phyloP scores from a whole-genome alignment of 805 yeast genomes.

The Saturnispora dispora region DNA sequence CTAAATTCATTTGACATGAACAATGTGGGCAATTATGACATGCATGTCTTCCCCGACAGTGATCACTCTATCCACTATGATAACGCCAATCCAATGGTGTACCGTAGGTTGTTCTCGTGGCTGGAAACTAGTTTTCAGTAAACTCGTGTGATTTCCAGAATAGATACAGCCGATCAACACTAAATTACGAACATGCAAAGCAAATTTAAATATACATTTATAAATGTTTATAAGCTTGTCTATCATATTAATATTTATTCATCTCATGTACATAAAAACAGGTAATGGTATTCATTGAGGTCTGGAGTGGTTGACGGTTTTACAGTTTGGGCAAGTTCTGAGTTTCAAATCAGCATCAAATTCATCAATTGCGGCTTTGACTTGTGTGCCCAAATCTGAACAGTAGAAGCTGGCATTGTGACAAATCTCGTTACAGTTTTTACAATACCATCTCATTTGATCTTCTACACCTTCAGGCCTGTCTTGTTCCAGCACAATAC shows the following conservation, averaged over 20 bases:
- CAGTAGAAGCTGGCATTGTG: conserved; percentile 68
- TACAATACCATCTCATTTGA: conserved; percentile 81
- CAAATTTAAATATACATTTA: not conserved
- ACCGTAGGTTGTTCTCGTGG: conserved; percentile 67
- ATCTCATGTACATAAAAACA: not conserved
- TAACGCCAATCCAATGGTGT: conserved; percentile 69
- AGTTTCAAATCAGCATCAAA: conserved; percentile 56
- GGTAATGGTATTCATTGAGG: conserved; percentile 32
- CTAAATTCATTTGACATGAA: conserved; percentile 47
- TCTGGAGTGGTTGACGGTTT: conserved; percentile 59
- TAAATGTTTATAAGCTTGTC: not conserved
- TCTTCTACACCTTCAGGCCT: conserved; percentile 67
- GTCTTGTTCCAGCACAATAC: conserved; percentile 87
- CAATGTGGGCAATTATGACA: conserved; percentile 65
- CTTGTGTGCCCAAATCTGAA: conserved; percentile 80
- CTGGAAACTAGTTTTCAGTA: conserved; percentile 42
- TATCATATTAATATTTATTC: not conserved
- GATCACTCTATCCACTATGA: conserved; percentile 77
- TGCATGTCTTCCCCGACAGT: conserved; percentile 87
- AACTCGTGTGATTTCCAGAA: not conserved
- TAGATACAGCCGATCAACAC: no score
- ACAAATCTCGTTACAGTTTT: conserved; percentile 53
- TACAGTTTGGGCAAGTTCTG: conserved; percentile 70
- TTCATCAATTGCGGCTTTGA: conserved; percentile 65
- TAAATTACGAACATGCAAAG: not conserved